Evolutionary conservation across 805 yeast genomes (phyloP).

Genomic region (Ogataea pignaliae): DNA sequence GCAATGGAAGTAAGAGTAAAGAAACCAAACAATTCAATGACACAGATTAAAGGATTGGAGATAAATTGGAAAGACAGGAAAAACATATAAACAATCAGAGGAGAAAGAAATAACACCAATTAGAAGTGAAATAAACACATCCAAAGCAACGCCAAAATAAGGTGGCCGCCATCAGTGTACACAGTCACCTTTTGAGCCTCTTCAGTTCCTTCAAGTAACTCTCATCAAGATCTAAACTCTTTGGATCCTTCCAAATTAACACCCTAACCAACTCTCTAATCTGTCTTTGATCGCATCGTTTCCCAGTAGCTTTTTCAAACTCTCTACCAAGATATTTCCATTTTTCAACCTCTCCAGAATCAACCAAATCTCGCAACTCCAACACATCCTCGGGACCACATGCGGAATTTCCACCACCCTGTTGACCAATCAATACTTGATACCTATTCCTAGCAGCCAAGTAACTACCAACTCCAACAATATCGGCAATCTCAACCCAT

Average conservation of each 20-base stretch:
- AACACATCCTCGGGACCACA: constrained; percentile 57
- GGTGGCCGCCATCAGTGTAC: too few relatives aligned
- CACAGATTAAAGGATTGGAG: too few relatives aligned
- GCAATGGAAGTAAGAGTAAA: too few relatives aligned
- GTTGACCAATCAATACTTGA: constrained; percentile 79
- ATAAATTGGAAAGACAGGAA: too few relatives aligned
- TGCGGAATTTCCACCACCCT: constrained; percentile 65
- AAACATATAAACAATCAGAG: too few relatives aligned
- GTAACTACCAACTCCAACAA: constrained; percentile 58
- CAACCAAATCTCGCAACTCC: constrained; percentile 48
- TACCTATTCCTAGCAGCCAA: constrained; percentile 75
- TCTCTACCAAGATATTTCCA: constrained; percentile 64
- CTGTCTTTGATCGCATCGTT: constrained; percentile 45
- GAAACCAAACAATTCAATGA: too few relatives aligned
- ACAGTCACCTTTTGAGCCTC: constrained; percentile 17
- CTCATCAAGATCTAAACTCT: constrained; percentile 51
- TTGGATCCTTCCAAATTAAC: constrained; percentile 53
- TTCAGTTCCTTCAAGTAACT: constrained; percentile 38
- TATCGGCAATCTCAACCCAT: constrained; percentile 72
- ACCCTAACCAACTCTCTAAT: constrained; percentile 51
- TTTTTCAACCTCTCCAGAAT: constrained; percentile 67
- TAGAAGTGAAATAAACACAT: too few relatives aligned
- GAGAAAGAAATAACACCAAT: too few relatives aligned
- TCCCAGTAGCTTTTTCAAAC: constrained; percentile 50
- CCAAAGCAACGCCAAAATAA: too few relatives aligned